Evolutionary conservation across 2,329 filamentous ascomycete genomes (phyloP), one percentile per base, ranked within the genome.

Genomic region (Fusarium torreyae): DNA sequence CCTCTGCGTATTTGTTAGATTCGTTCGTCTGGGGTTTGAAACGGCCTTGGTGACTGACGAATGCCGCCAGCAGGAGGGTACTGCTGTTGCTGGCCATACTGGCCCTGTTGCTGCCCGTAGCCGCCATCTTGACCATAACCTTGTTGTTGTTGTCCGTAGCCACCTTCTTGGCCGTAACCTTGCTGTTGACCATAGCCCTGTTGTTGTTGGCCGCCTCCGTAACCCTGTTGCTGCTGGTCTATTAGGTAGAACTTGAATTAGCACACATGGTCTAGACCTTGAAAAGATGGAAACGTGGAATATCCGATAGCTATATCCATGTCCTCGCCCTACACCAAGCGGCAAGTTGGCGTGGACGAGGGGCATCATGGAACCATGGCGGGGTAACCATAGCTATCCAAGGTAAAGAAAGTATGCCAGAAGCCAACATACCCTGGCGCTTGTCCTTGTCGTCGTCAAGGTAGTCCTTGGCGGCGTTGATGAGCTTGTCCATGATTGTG

Each of bases 401-500:
- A 28, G 39, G 31, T 22, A 38, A 18, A 28, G 42, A 9, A 44
- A 53, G 45, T 11, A 26, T 57, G 24, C 18, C 15, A 45, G 31
- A 54, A n/a, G 33, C 44, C 7, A 43, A 63, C 51, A 46, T 60
- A 73, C 70, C 69, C 56, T 75, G 73, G 44, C 68, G 55, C 60
- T 76, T 74, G 50, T 74, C 62, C 64, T 77, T 73, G 60, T 73
- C 69, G 40, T 76, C 71, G 57, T 75, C 73, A 57, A 82, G 77
- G 24, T 77, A 80, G 39, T 81, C 77, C 71, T 80, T 81, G 56
- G 79, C 81, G 20, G 74, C 76, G 71, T 67, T 79, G 66, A 82
- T 62, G 62, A 82, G 60, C 57, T 77, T 79, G 42, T 82, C 79
- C 81, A 82, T 82, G 50, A 28, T 76, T 69, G 48, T 42, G 57